A percentile compares a stretch with the other conserved stretches of the same genome.
Evolutionary conservation across 768 basidiomycete genomes (phyloP).

Genomic region (Amylocystis lapponica): DNA sequence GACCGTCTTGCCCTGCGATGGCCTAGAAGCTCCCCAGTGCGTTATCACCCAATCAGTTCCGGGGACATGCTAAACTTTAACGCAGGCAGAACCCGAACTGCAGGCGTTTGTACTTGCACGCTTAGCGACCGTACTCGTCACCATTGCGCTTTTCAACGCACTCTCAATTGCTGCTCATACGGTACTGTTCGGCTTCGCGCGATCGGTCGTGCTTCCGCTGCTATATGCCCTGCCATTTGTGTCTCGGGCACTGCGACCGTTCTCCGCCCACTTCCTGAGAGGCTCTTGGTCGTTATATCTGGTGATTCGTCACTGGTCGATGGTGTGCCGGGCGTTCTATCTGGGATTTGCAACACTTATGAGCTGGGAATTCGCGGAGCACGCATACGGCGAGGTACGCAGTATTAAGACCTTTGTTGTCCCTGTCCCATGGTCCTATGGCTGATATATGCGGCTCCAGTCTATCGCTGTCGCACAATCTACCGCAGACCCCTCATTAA

Average conservation of each 20-base stretch:
- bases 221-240: slow-evolving; percentile 52
- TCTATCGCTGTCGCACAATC: slow-evolving; percentile 39
- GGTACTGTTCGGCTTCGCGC: slow-evolving; percentile 40
- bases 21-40: slow-evolving; percentile 8
- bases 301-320: slow-evolving; percentile 37
- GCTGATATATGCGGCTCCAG: slow-evolving; percentile 24
- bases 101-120: slow-evolving; percentile 12
- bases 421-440: background rate
- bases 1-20: slow-evolving; percentile 47
- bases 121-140: slow-evolving; percentile 23
- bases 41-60: background rate
- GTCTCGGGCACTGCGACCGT: slow-evolving; percentile 46
- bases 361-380: slow-evolving; percentile 61
- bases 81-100: background rate
- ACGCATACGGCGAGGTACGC: slow-evolving; percentile 59
- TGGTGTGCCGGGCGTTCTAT: slow-evolving; percentile 44
- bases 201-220: slow-evolving; percentile 45
- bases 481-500: slow-evolving; percentile 48
- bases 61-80: too few species aligned
- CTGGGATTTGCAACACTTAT: slow-evolving; percentile 46
- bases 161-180: slow-evolving; percentile 34
- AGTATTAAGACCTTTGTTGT: background rate
- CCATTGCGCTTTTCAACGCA: slow-evolving; percentile 36
- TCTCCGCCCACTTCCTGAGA: slow-evolving; percentile 56
- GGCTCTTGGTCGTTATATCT: slow-evolving; percentile 51